A percentile compares a stretch with the other conserved stretches of the same genome.
phyloP scores from a whole-genome alignment of 139 green algal genomes.

The Nannochloris sp. region DNA sequence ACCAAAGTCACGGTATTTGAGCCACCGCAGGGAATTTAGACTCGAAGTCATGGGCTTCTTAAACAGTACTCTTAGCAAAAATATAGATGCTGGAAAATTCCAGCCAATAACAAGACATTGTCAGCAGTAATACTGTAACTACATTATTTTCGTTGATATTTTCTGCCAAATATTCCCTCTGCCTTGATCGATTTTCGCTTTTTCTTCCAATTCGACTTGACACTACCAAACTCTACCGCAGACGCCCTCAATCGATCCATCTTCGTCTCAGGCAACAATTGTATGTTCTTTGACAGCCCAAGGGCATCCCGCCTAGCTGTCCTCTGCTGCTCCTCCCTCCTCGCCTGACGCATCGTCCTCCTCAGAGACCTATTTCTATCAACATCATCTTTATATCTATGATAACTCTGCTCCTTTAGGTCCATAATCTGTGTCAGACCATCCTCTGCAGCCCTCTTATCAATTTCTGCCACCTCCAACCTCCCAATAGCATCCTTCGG shows the following conservation, averaged over 20 bases:
- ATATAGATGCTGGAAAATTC: conserved; percentile 1
- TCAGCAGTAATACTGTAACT: not conserved
- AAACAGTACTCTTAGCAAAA: not conserved
- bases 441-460: conserved; percentile 3
- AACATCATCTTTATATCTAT: conserved; percentile 1
- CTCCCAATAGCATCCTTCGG: conserved; percentile 1
- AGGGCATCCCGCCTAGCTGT: conserved; percentile 35
- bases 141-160: not conserved
- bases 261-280: conserved; percentile 41
- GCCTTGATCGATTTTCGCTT: conserved; percentile 15
- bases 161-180: not conserved
- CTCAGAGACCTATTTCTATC: conserved; percentile 17
- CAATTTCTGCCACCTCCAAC: conserved; percentile 6
- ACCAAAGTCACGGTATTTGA: conserved; percentile 5
- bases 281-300: conserved; percentile 46
- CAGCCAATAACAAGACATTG: not conserved
- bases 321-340: conserved; percentile 30
- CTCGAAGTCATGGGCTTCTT: not conserved
- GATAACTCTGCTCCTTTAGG: conserved; percentile 3
- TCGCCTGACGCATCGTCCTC: conserved; percentile 10
- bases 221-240: conserved; percentile 23
- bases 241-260: conserved; percentile 39
- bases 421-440: not conserved
- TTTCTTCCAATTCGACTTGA: conserved; percentile 12
- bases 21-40: not conserved